Base-by-base conservation (phyloP, 169 alveolate species). In the Besnoitia besnoiti region DNA sequence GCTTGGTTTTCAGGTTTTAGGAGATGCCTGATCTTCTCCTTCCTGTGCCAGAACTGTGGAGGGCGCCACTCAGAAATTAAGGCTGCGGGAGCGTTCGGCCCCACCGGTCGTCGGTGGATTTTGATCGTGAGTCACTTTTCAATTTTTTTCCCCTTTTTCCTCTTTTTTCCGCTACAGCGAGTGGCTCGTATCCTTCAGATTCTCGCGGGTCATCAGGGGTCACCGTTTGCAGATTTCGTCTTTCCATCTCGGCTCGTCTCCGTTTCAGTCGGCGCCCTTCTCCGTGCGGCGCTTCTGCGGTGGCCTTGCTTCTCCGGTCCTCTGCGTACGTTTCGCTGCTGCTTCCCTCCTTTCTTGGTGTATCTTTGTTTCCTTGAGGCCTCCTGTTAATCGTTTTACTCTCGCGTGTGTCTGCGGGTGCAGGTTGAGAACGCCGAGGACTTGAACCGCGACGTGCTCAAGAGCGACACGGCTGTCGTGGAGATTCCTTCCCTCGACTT, bases 31-130 rank as follows among this genome's bases (percentile, higher is more conserved):
- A 85, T 85, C 40, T 85, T 85, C 80, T 49, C 91, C 35, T 85
- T 85, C 46, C 73, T 39, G 40, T 85, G 91, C 80, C 77, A 49
- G n/a, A 40, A 14, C n/a, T 99, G 99, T 94, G 99, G 99, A 39
- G 97, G 97, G 49, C 98, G 98, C 92, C 96, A 98, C 30, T 98
- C 98, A 73, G 99, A 98, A 92, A 97, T 99, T 37, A 98, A 98
- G 94, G 98, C 99, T 4, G 99, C 99, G 40, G 99, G 99, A 4
- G 99, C 98, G 55, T 97, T 98, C 85, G 96, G 98, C 85, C 98
- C 97, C 51, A 96, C 96, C 76, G 99, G 99, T 27, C 97, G 96
- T 90, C 96, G 94, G 90, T 95, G 98, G 93, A 97, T 96, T 44
- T 92, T 98, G 59, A 85, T 93, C 10, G 97, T 85, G 27, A 50